Percentiles rank a stretch among this genome's conserved stretches.
Evolutionary conservation across 768 basidiomycete genomes (phyloP).

Genomic region (Boletus barrowsii): DNA sequence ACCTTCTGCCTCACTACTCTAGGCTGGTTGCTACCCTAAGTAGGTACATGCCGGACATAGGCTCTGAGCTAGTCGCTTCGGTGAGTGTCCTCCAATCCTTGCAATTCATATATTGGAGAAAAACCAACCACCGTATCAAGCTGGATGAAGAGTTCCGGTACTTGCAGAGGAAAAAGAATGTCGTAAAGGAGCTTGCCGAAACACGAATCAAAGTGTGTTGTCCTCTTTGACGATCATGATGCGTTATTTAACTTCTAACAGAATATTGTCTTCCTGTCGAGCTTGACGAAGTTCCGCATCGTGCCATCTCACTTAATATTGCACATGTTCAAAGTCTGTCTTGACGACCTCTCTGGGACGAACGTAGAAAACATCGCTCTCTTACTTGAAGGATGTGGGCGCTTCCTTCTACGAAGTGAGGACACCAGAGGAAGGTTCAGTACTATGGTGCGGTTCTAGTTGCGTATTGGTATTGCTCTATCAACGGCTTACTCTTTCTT

Average conservation of each 20-base stretch:
- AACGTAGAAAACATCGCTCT: conserved; percentile 94
- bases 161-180: conserved; percentile 89
- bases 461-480: background rate
- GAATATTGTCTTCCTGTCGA: conserved; percentile 88
- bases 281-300: conserved; percentile 92
- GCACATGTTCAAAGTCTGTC: conserved; percentile 94
- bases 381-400: conserved; percentile 89
- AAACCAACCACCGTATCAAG: conserved; percentile 38
- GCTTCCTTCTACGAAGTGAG: conserved; percentile 85
- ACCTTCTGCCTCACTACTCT: conserved; percentile 91
- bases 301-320: conserved; percentile 90
- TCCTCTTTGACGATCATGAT: background rate
- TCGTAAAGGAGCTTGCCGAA: conserved; percentile 86
- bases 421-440: conserved; percentile 84
- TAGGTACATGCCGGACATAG: conserved; percentile 92
- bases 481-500: conserved; percentile 10
- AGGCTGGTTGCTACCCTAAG: conserved; percentile 85
- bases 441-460: conserved; percentile 63
- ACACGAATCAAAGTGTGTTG: conserved; percentile 71
- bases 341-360: conserved; percentile 90
- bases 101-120: background rate
- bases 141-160: conserved; percentile 97
- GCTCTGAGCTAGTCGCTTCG: conserved; percentile 71
- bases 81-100: conserved; percentile 43
- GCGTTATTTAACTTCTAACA: conserved; percentile 29